A percentile compares a stretch with the other conserved stretches of the same genome.
Evolutionary conservation across 352 stramenopile genomes (phyloP).

Genomic region (Albugo candida): DNA sequence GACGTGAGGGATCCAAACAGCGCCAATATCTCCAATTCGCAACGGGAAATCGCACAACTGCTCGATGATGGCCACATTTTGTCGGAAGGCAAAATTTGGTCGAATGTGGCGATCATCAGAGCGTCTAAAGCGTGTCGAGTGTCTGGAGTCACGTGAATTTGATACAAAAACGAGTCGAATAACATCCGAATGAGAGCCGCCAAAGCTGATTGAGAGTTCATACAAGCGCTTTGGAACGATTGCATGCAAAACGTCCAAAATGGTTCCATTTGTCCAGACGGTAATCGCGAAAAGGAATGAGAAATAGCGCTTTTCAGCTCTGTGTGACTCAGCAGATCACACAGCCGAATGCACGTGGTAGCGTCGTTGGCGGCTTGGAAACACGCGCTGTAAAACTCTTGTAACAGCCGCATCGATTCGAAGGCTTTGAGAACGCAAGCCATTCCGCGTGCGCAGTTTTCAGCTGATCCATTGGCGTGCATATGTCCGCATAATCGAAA

Average conservation of each 20-base stretch:
- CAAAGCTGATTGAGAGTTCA: constrained; percentile 4
- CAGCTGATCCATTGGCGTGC: neutral
- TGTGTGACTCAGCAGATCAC: constrained; percentile 22
- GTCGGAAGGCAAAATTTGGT: constrained; percentile 13
- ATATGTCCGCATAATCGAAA: constrained; percentile 8
- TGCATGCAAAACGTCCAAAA: constrained; percentile 51
- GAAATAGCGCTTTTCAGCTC: constrained; percentile 29
- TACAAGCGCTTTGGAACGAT: constrained; percentile 14
- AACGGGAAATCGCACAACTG: neutral
- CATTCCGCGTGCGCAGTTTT: constrained; percentile 3
- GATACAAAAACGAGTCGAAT: constrained; percentile 54
- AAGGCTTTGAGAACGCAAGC: constrained; percentile 48
- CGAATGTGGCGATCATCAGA: constrained; percentile 27
- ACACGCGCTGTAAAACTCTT: constrained; percentile 27
- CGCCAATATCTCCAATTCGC: constrained; percentile 24
- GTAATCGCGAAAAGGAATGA: constrained; percentile 45
- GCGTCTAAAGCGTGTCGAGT: constrained; percentile 37
- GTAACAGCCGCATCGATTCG: constrained; percentile 69
- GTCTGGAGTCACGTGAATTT: constrained; percentile 62
- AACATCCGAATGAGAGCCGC: constrained; percentile 42
- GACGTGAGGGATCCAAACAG: constrained; percentile 60
- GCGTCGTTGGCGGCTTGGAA: constrained; percentile 6
- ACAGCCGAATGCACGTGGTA: constrained; percentile 17
- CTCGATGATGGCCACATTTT: constrained; percentile 15
- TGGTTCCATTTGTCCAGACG: constrained; percentile 54